Percentiles rank a stretch among this genome's conserved stretches.
These are phyloP conservation scores for Dactylorhiza incarnata DNA, from an alignment of 106 monocot genomes.

Conservation along the genomic window DNA sequence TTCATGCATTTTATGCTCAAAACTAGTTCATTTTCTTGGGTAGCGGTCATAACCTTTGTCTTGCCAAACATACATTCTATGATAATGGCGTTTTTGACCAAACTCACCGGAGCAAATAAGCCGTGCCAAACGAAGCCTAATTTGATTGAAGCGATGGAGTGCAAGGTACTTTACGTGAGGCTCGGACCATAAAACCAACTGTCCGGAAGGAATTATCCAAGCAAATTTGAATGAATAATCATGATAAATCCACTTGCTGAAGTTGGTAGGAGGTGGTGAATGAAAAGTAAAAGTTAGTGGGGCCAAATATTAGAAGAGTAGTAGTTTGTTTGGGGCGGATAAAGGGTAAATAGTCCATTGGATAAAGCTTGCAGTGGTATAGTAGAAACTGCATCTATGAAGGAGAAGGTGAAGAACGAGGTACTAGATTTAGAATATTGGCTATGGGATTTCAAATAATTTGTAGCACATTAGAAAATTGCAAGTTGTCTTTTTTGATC, in stretches of 20 bases:
- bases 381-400: neutral
- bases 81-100: too few relatives aligned
- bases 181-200: neutral
- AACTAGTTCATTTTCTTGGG: too few relatives aligned
- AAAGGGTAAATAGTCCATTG: neutral
- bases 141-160: too few relatives aligned
- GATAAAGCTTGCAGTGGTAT: neutral
- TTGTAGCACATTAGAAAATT: neutral
- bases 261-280: neutral
- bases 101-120: too few relatives aligned
- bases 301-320: neutral
- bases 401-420: neutral
- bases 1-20: too few relatives aligned
- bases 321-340: neutral
- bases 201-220: too few relatives aligned
- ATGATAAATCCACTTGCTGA: neutral
- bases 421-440: neutral
- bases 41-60: too few relatives aligned
- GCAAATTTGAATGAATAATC: neutral
- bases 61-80: too few relatives aligned
- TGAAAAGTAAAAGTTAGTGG: neutral
- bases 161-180: neutral
- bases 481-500: neutral
- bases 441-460: neutral
- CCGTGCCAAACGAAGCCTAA: too few relatives aligned